A percentile compares a stretch with the other conserved stretches of the same genome.
phyloP scores from a whole-genome alignment of 225 moss, liverwort and hornwort genomes.

The Pleurozium schreberi region DNA sequence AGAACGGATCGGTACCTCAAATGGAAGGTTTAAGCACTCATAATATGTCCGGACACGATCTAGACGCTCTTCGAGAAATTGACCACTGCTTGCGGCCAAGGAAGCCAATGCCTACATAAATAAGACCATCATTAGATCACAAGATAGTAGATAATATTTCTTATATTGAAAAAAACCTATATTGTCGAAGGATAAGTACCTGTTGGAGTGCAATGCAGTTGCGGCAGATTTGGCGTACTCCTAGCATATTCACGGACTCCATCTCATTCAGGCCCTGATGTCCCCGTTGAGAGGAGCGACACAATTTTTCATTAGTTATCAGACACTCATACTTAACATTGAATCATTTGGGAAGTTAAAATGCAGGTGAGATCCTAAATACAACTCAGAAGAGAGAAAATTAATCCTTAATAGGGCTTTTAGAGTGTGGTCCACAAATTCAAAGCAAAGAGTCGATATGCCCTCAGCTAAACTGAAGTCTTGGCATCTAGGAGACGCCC shows the following conservation, averaged over 20 bases:
- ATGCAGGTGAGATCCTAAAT: background rate
- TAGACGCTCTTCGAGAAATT: constrained; percentile 70
- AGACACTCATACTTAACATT: background rate
- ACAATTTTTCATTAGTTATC: background rate
- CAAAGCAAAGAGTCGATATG: background rate
- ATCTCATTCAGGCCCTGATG: constrained; percentile 77
- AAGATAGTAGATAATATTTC: background rate
- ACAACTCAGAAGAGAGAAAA: background rate
- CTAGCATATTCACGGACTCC: constrained; percentile 82
- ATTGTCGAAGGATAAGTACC: constrained; percentile 16
- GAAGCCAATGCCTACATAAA: constrained; percentile 72
- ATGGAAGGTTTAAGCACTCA: constrained; percentile 93
- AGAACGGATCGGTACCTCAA: constrained; percentile 57
- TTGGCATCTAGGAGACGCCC: background rate
- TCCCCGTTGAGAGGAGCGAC: background rate
- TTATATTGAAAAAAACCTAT: background rate
- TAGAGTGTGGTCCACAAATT: background rate
- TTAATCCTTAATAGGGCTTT: background rate
- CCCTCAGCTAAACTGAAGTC: background rate
- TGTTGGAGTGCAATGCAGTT: constrained; percentile 95
- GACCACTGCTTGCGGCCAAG: constrained; percentile 69
- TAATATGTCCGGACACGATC: constrained; percentile 93
- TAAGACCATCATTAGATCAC: background rate
- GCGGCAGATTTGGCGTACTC: constrained; percentile 92
- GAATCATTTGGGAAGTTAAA: background rate